phyloP scores from a whole-genome alignment of 805 yeast species.

The Nakazawaea laoshanensis region DNA sequence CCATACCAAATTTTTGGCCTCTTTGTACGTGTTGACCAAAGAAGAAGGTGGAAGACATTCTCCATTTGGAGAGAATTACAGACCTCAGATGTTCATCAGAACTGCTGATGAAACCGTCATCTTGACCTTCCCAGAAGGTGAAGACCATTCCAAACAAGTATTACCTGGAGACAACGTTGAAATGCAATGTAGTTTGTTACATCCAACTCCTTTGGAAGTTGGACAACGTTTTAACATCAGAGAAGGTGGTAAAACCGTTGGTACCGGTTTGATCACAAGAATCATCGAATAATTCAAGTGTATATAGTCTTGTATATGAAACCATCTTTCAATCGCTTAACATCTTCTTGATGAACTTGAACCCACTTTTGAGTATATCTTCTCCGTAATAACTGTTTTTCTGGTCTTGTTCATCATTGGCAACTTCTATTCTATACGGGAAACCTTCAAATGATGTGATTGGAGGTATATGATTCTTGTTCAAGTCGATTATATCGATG shows the following conservation, averaged over 20 bases:
- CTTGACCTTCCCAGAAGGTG: constrained; percentile 79
- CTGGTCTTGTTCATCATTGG: constrained; percentile 3
- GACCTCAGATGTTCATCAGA: constrained; percentile 96
- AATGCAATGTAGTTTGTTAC: constrained; percentile 84
- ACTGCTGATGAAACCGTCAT: constrained; percentile 93
- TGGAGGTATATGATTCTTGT: constrained; percentile 67
- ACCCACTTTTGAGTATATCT: constrained; percentile 24
- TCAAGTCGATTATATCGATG: constrained; percentile 41
- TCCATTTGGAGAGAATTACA: constrained; percentile 93
- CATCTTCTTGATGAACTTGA: constrained; percentile 30
- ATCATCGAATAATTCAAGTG: constrained; percentile 50
- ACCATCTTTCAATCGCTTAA: constrained; percentile 5
- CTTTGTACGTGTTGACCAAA: constrained; percentile 84
- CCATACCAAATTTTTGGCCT: constrained; percentile 89
- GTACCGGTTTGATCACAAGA: constrained; percentile 96
- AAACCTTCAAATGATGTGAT: constrained; percentile 69
- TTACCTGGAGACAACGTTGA: constrained; percentile 98
- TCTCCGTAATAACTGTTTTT: constrained; percentile 17
- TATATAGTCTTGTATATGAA: constrained; percentile 1
- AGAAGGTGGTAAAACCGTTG: constrained; percentile 99
- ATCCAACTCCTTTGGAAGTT: constrained; percentile 89
- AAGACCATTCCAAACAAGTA: constrained; percentile 83
- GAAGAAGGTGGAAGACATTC: constrained; percentile 99
- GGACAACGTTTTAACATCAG: constrained; percentile 99
- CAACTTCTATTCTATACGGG: constrained; percentile 35